Conservation (phyloP, 495 filamentous ascomycete species). For the Penicillium steckii region DNA sequence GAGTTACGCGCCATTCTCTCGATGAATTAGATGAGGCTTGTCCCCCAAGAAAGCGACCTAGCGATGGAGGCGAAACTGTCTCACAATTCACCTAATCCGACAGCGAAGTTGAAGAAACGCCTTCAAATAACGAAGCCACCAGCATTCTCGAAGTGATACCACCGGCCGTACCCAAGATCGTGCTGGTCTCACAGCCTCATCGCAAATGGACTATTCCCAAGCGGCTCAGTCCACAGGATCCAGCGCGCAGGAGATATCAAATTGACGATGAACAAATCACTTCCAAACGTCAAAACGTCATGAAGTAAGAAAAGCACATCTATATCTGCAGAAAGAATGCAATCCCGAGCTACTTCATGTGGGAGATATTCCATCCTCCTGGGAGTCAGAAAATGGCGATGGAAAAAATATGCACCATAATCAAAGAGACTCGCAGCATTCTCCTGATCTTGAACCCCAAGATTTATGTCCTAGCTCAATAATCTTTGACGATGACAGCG, state of each 20-base stretch:
- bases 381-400: constrained; percentile 18
- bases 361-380: constrained; percentile 30
- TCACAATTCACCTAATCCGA: constrained; percentile 20
- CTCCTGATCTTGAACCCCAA: neutral
- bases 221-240: neutral
- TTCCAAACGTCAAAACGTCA: constrained; percentile 17
- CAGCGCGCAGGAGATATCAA: neutral
- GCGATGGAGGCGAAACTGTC: constrained; percentile 21
- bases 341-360: constrained; percentile 22
- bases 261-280: neutral
- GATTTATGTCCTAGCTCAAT: no score
- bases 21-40: constrained; percentile 11
- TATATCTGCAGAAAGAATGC: constrained; percentile 23
- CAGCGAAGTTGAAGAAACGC: constrained; percentile 5
- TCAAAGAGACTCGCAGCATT: neutral
- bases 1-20: constrained; percentile 47
- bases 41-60: constrained; percentile 25
- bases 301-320: constrained; percentile 28
- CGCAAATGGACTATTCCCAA: no score
- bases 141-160: neutral
- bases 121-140: neutral
- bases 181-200: neutral
- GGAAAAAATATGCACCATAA: neutral
- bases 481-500: neutral
- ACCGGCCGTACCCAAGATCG: neutral